phyloP scores from a whole-genome alignment of 140 eudicot genomes.

The Senecio squalidus region DNA sequence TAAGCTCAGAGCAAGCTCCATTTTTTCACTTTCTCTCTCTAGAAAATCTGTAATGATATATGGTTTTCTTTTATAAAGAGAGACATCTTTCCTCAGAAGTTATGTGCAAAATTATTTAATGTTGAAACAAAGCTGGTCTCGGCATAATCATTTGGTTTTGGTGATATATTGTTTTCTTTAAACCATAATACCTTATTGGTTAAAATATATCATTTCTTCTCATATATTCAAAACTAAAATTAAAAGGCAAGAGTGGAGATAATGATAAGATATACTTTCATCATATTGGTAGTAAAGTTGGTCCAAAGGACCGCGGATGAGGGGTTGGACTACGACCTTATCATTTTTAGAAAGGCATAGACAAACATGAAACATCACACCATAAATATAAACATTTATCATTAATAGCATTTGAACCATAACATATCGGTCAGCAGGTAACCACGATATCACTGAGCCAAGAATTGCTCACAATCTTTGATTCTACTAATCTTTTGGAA shows the following conservation, averaged over 20 bases:
- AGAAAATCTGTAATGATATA: constrained; percentile 19
- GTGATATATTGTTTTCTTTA: constrained; percentile 31
- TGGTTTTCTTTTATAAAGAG: constrained; percentile 23
- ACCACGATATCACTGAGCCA: too few species aligned
- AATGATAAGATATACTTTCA: neutral
- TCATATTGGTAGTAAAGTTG: neutral
- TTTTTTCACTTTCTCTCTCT: constrained; percentile 20
- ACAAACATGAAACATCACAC: too few species aligned
- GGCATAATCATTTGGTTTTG: constrained; percentile 42
- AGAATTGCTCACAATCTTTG: too few species aligned
- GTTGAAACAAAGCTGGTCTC: constrained; percentile 32
- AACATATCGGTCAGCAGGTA: too few species aligned
- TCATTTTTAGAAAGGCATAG: too few species aligned
- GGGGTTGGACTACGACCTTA: neutral
- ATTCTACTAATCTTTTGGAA: too few species aligned
- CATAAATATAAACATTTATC: too few species aligned
- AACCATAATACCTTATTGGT: constrained; percentile 19
- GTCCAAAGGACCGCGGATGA: neutral
- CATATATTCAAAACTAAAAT: constrained; percentile 8
- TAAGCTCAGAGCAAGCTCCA: constrained; percentile 93
- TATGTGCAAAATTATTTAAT: constrained; percentile 19
- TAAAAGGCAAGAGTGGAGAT: neutral
- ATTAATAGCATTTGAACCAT: too few species aligned
- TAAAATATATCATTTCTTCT: constrained; percentile 11
- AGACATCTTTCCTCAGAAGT: constrained; percentile 28